phyloP scores from a whole-genome alignment of 2,329 filamentous ascomycete species.

The Hypomyces rosellus region DNA sequence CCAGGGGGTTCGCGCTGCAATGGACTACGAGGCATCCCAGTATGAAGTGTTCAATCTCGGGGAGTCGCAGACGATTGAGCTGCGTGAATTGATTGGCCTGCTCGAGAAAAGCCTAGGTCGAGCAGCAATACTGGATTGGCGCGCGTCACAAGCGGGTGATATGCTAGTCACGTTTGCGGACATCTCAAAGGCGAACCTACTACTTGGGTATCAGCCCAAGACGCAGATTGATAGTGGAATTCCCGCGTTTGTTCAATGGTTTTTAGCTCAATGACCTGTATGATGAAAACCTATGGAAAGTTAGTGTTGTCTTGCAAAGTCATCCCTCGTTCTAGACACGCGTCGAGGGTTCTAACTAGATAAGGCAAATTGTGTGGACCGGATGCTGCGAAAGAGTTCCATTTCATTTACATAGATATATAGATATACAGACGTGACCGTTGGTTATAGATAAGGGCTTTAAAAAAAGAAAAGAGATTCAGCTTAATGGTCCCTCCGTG shows the following conservation, averaged over 20 bases:
- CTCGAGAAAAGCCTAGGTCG: constrained; percentile 16
- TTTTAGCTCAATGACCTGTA: no score
- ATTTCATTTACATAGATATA: no score
- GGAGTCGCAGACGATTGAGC: constrained; percentile 18
- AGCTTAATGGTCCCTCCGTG: no score
- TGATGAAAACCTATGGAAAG: no score
- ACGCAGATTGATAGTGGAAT: constrained; percentile 16
- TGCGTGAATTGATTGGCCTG: constrained; percentile 15
- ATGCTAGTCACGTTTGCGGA: constrained; percentile 19
- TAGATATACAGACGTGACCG: no score
- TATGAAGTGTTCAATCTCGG: constrained; percentile 21
- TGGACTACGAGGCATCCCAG: constrained; percentile 14
- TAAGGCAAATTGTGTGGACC: no score
- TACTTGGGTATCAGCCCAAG: constrained; percentile 16
- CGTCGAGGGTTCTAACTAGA: no score
- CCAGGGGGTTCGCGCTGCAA: constrained; percentile 17
- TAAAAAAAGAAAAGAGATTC: no score
- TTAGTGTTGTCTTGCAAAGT: no score
- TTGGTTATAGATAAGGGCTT: no score
- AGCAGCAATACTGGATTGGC: constrained; percentile 15
- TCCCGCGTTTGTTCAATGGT: not conserved
- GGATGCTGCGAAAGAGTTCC: no score
- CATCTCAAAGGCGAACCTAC: constrained; percentile 14
- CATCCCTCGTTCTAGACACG: no score
- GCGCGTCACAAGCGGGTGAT: constrained; percentile 17